Base-by-base conservation (phyloP, 1,284 basidiomycete genomes). In the Rhodotorula sp. region DNA sequence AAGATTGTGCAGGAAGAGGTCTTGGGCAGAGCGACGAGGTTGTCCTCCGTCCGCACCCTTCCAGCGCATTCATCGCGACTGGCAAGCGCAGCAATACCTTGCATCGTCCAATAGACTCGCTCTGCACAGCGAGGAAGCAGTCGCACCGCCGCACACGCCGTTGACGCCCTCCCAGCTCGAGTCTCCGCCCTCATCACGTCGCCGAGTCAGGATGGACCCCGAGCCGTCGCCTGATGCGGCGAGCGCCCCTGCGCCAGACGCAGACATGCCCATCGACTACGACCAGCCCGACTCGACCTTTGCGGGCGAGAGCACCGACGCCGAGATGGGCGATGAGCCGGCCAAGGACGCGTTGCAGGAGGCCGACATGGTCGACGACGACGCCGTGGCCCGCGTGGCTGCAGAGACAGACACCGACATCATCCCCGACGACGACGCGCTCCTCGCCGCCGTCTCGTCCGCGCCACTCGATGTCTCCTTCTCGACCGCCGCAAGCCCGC, bases 201-300 rank as follows among this genome's bases (percentile, higher is more conserved):
- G 14, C 44, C 41, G 5, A 7, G 16, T 19, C 54, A 42, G 16
- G 19, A 68, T 68, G 67, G 61, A 68, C 10, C 25, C 23, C 61
- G 67, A 64, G 60, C 48, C 61, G 16, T 25, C 54, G 41, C 9
- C 7, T 21, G 53, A 5, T 5, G 41, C 21, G 21, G 13, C 12
- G n/a, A 34, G 27, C 23, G 13, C 34, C 34, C 58, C 25, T 3
- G 27, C 42, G 0, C 12, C 56, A 21, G 72, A 70, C 10, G 57
- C 52, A 21, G 55, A 45, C 41, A 74, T 74, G 72, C 63, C 62
- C 4, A 66, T 73, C 50, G 72, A 74, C 44, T 64, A 65, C 48
- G 64, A 66, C 27, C 25, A 45, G 9, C 58, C 52, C n/a, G 45
- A 52, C 2, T 19, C 54, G 19, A 8, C 27, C 2, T 41, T 58